Evolutionary conservation across 306 rosid species (phyloP), one percentile per base, ranked within the genome.

Genomic region (Cucurbita argyrosperma): DNA sequence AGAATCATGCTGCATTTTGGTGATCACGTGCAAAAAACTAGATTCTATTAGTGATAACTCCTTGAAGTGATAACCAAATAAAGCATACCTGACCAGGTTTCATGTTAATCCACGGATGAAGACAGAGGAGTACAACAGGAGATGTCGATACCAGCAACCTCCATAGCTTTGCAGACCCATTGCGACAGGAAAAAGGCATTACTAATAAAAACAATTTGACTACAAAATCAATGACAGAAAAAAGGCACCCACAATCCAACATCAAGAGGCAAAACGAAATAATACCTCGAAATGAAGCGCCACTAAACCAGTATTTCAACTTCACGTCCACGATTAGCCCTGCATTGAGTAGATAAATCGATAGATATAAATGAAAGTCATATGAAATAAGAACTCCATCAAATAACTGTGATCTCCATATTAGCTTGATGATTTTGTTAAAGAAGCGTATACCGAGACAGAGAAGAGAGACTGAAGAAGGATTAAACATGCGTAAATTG

Each of bases 151-250:
- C 96, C 99, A 35, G 97, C 98, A 75, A 90, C 97, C 82, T 94
- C 97, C 97, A 94, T 94, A 57, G 97, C 98, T 78, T 90, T 76
- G 85, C 92, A 85, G 64, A 94, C 98, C 98, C 97, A 94, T 80
- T 90, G 94, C 1, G 95, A 96, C 74, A 90, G 35, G 35, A 30
- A 30, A 30, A 30, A 0, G 35, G 35, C 35, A 30, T 30, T 30
- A 30, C 35, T 30, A 30, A 30, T 26, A 7, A 14, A 1, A 62
- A 62, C 5, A 37, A 16, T 15, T 10, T 15, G 38, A 62, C 3
- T 14, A 7, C 68, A 62, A 16, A 19, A 37, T 37, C 16, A 38
- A 15, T 62, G 23, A 1, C 4, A 21, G 37, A 10, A 61, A 14
- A 61, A 60, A 60, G 45, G 38, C 12, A 5, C 45, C 23, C 45